A percentile compares a stretch with the other conserved stretches of the same genome.
Evolutionary conservation across 176 grass and related monocot species (phyloP).

Genomic region (Oryza brachyantha): DNA sequence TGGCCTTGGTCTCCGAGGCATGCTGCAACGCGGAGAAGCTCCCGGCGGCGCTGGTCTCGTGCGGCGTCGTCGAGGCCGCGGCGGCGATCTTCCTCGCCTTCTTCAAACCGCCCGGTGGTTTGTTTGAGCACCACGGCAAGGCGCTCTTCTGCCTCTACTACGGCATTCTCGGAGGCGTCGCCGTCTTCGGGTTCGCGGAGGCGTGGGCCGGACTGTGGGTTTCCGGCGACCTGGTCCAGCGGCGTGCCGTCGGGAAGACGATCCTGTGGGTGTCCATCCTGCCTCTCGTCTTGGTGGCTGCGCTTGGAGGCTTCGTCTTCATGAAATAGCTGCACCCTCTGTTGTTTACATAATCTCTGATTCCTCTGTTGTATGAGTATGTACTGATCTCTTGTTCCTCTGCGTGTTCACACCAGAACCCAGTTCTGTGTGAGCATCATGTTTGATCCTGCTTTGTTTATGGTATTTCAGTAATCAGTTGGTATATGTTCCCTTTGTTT

Average conservation of each 20-base stretch:
- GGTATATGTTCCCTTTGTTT: too few relatives aligned
- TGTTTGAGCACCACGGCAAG: slow-evolving; percentile 13
- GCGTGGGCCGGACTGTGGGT: background rate
- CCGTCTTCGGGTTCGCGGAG: slow-evolving; percentile 3
- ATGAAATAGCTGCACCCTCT: too few relatives aligned
- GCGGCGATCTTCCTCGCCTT: background rate
- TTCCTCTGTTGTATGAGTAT: too few relatives aligned
- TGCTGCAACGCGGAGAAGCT: background rate
- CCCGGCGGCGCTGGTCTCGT: background rate
- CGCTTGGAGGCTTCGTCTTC: background rate
- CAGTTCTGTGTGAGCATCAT: too few relatives aligned
- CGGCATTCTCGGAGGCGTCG: background rate
- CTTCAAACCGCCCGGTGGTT: background rate
- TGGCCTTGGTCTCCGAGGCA: background rate
- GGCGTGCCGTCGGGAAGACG: background rate
- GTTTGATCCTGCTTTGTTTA: too few relatives aligned
- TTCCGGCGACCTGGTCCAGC: background rate
- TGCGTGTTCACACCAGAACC: too few relatives aligned
- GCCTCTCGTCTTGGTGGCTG: background rate
- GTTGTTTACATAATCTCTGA: too few relatives aligned
- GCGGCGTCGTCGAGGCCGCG: background rate
- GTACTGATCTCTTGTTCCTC: too few relatives aligned
- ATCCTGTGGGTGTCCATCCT: background rate
- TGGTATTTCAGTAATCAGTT: too few relatives aligned
- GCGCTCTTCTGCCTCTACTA: slow-evolving; percentile 1